phyloP scores from a whole-genome alignment of 2,329 filamentous ascomycete species.

The Aspergillus sp. region DNA sequence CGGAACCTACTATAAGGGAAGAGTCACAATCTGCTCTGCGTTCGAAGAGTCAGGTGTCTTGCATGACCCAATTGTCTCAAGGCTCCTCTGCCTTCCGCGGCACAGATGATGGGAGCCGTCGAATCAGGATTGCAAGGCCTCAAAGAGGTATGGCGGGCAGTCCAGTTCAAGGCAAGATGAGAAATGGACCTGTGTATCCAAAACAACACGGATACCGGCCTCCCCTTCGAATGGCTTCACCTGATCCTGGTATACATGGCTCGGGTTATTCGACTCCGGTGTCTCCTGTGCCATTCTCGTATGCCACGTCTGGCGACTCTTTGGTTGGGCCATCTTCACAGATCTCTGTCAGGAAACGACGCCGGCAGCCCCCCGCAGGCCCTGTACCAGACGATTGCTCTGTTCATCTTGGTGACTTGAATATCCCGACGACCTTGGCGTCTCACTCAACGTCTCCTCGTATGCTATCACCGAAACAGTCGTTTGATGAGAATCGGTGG shows the following conservation, averaged over 20 bases:
- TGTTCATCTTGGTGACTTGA: conserved; percentile 31
- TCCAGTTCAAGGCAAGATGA: conserved; percentile 3
- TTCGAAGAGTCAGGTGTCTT: conserved; percentile 13
- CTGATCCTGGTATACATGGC: conserved; percentile 2
- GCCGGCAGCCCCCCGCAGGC: conserved; percentile 17
- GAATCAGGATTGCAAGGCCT: conserved; percentile 11
- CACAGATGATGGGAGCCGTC: conserved; percentile 9
- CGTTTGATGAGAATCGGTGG: conserved; percentile 23
- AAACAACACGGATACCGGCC: conserved; percentile 10
- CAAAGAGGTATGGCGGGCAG: neutral
- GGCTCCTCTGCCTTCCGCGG: conserved; percentile 6
- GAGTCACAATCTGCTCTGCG: conserved; percentile 8
- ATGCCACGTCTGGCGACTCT: conserved; percentile 19
- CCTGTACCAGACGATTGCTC: conserved; percentile 22
- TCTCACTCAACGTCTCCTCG: conserved; percentile 26
- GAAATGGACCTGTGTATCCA: neutral
- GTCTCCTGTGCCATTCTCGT: conserved; percentile 2
- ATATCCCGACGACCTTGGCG: conserved; percentile 31
- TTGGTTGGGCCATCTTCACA: conserved; percentile 15
- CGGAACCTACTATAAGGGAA: conserved; percentile 2
- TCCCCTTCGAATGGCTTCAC: neutral
- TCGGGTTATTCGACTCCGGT: conserved; percentile 14
- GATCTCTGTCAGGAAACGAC: conserved; percentile 28
- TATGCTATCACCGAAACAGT: conserved; percentile 22
- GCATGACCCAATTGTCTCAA: conserved; percentile 8